Evolutionary conservation across 2,329 filamentous ascomycete genomes (phyloP).

Genomic region (Bipolaris zeicola): DNA sequence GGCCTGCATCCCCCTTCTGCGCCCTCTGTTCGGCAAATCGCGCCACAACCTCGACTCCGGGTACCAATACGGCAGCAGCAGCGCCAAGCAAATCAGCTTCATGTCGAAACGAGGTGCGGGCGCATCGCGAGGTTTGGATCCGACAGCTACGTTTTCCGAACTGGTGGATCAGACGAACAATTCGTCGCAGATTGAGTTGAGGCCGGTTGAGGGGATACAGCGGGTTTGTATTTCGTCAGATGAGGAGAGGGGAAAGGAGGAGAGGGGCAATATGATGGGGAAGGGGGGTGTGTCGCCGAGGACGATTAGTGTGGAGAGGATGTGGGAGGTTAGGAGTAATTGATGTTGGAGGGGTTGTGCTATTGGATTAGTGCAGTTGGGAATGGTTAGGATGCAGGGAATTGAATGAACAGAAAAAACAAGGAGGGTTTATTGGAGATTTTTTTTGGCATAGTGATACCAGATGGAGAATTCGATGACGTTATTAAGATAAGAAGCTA

Average conservation of each 20-base stretch:
- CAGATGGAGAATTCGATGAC: no score
- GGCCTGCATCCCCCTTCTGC: conserved; percentile 27
- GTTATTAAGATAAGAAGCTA: no score
- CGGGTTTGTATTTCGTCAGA: background rate
- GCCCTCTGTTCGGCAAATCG: conserved; percentile 15
- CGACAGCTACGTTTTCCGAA: conserved; percentile 4
- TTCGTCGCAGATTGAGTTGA: conserved; percentile 9
- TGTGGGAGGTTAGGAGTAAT: background rate
- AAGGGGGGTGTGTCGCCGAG: background rate
- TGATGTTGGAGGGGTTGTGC: no score
- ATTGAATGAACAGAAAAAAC: no score
- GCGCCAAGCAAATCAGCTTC: conserved; percentile 1
- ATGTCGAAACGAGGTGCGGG: conserved; percentile 8
- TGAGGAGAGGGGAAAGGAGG: background rate
- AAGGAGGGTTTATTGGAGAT: no score
- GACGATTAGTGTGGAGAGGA: background rate
- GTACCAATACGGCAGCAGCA: background rate
- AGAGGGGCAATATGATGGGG: background rate
- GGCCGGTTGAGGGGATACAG: background rate
- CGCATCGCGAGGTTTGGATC: background rate
- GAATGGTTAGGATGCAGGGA: no score
- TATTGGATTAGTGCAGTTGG: background rate
- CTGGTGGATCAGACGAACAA: background rate
- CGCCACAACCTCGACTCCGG: background rate
- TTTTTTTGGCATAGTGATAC: no score